A percentile compares a stretch with the other conserved stretches of the same genome.
These are phyloP conservation scores for Talaromyces proteolyticus DNA, from an alignment of 495 filamentous ascomycete genomes.

Conservation along the genomic window DNA sequence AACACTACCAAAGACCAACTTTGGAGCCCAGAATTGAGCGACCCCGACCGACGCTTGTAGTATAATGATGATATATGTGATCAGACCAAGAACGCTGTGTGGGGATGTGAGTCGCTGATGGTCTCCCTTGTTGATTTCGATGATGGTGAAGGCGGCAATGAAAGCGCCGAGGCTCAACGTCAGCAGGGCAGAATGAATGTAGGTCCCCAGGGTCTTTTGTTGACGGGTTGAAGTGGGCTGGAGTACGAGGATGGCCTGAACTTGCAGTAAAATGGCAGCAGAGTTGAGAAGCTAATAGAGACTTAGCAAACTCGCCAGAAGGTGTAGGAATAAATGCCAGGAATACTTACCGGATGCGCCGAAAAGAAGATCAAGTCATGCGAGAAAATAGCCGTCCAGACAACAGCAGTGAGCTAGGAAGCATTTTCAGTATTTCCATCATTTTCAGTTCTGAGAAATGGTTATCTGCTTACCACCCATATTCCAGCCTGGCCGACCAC, in stretches of 20 bases:
- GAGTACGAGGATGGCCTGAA: conserved; percentile 76
- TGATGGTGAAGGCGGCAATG: conserved; percentile 62
- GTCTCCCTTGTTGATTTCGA: conserved; percentile 73
- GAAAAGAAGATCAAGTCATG: conserved; percentile 68
- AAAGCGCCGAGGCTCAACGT: conserved; percentile 55
- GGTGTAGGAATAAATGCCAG: background rate
- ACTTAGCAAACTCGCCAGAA: background rate
- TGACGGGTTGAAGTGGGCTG: conserved; percentile 75
- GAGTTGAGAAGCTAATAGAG: conserved; percentile 65
- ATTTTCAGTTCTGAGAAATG: too few relatives aligned
- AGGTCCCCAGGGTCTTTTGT: conserved; percentile 69
- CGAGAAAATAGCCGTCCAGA: conserved; percentile 71
- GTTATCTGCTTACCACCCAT: conserved; percentile 55
- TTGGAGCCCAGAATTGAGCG: conserved; percentile 67
- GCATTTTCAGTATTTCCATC: conserved; percentile 13
- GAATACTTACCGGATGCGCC: conserved; percentile 64
- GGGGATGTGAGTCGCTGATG: conserved; percentile 69
- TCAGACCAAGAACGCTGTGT: conserved; percentile 74
- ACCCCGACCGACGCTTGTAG: conserved; percentile 74
- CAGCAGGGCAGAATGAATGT: conserved; percentile 63
- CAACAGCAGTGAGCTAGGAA: conserved; percentile 57
- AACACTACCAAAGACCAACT: conserved; percentile 62
- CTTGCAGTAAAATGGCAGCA: conserved; percentile 62
- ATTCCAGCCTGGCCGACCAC: conserved; percentile 61
- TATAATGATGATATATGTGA: conserved; percentile 65